phyloP scores from a whole-genome alignment of 2,329 filamentous ascomycete species.

The Microcera coccophila region DNA sequence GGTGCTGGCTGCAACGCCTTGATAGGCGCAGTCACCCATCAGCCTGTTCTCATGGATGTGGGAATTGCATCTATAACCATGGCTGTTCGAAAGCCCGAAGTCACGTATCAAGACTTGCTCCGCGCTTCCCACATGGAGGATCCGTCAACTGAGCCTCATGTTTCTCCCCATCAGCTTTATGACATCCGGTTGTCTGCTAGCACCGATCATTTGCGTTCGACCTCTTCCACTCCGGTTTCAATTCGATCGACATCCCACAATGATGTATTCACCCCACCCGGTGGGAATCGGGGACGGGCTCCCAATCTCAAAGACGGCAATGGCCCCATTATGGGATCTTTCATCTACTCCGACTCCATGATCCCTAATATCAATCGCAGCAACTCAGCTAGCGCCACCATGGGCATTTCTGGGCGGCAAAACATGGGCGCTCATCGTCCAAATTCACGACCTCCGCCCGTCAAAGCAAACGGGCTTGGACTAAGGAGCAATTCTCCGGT shows the following conservation, averaged over 20 bases:
- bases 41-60: slow-evolving; percentile 87
- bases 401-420: slow-evolving; percentile 27
- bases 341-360: slow-evolving; percentile 41
- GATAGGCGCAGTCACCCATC: slow-evolving; percentile 85
- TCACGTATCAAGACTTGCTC: slow-evolving; percentile 36
- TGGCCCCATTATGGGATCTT: slow-evolving; percentile 31
- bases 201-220: slow-evolving; percentile 64
- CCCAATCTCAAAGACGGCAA: slow-evolving; percentile 21
- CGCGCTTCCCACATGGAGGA: slow-evolving; percentile 24
- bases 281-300: slow-evolving; percentile 20
- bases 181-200: slow-evolving; percentile 72
- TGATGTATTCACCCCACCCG: slow-evolving; percentile 18
- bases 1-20: slow-evolving; percentile 94
- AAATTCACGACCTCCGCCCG: slow-evolving; percentile 14
- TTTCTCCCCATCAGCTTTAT: slow-evolving; percentile 59
- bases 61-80: slow-evolving; percentile 88
- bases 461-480: slow-evolving; percentile 14
- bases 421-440: slow-evolving; percentile 29
- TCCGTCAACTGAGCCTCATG: slow-evolving; percentile 26
- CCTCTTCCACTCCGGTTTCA: slow-evolving; percentile 34
- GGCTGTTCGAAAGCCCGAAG: slow-evolving; percentile 61
- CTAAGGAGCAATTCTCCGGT: slow-evolving; percentile 21
- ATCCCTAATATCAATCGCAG: slow-evolving; percentile 40
- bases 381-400: slow-evolving; percentile 41
- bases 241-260: slow-evolving; percentile 30